Percentiles rank a stretch among this genome's conserved stretches.
Evolutionary conservation across 306 rosid species (phyloP).

Genomic region (Cucurbita ficifolia): DNA sequence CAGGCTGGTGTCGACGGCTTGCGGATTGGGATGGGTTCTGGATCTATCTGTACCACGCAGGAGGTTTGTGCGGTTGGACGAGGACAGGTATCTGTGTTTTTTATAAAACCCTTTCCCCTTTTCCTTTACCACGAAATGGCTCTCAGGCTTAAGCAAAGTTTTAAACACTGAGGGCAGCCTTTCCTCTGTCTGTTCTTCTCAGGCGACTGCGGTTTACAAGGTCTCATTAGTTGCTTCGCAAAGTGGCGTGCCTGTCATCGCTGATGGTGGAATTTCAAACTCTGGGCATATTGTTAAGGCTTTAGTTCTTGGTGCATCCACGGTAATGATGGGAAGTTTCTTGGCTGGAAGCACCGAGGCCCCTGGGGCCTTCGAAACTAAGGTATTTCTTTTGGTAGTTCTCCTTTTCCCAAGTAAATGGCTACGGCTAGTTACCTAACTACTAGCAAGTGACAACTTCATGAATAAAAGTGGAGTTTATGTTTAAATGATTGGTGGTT

Average conservation of each 20-base stretch:
- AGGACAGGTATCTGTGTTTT: conserved; percentile 50
- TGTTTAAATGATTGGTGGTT: background rate
- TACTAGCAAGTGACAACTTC: background rate
- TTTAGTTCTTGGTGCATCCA: conserved; percentile 71
- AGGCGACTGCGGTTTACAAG: conserved; percentile 89
- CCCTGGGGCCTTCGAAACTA: conserved; percentile 66
- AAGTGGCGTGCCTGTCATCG: conserved; percentile 71
- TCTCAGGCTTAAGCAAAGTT: no score
- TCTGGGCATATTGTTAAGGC: conserved; percentile 92
- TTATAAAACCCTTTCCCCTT: background rate
- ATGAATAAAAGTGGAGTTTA: background rate
- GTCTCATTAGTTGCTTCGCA: conserved; percentile 64
- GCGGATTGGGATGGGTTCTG: conserved; percentile 95
- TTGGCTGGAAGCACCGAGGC: conserved; percentile 86
- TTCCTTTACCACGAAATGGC: no score
- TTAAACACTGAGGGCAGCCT: background rate
- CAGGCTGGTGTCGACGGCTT: conserved; percentile 85
- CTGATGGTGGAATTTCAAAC: conserved; percentile 88
- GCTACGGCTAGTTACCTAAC: background rate
- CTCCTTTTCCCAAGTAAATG: background rate
- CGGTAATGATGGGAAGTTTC: conserved; percentile 96
- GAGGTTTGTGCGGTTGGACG: conserved; percentile 96
- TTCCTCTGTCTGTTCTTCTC: conserved; percentile 8
- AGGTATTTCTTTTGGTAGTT: conserved; percentile 26
- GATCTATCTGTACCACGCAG: conserved; percentile 90